Base-by-base conservation (phyloP, 768 basidiomycete genomes). In the Tricholoma bakamatsutake region DNA sequence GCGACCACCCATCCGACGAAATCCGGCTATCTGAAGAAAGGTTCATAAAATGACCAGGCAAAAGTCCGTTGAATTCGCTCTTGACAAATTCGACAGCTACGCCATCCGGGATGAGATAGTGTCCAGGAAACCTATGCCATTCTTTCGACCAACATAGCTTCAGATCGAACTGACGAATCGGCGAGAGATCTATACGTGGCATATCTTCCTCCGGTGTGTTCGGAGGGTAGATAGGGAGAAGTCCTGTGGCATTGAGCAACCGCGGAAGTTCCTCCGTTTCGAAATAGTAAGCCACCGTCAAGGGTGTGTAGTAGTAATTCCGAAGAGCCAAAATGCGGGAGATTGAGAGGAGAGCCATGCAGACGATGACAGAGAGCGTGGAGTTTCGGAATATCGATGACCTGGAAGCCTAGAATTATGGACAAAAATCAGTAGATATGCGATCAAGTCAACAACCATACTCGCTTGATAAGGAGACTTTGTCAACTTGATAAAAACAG, bases 61-160 rank as follows among this genome's bases (percentile, higher is more conserved):
- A 75, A 65, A 92, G 79, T 9, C 93, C 96, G 58, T 86, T 80
- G 62, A 98, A 98, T 55, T 88, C 93, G 69, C 88, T 93, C 75
- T 93, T 90, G 68, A 98, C 76, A 70, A 93, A 98, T 56, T 87
- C 80, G n/a, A 96, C 84, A 27, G 83, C 78, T 56, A 98, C 73
- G 27, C 83, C 88, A 56, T 86, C 81, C 1, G 95, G 94, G 18
- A 98, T 80, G 48, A 96, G 79, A 69, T 89, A 98, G 67, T 89
- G 88, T 3, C 92, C 84, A 2, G 94, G 90, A 77, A 93, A 99
- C 21, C 96, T 81, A 66, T 98, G 77, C 97, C 97, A 99, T 71
- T 99, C 97, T 68, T 94, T 95, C 48, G 88, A 92, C 50, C 89
- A 76, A 71, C 97, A 99, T 1, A 99, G 66, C 28, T 77, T 82